Conservation (phyloP, 305 asterid genomes). For the Rubia balearica region DNA sequence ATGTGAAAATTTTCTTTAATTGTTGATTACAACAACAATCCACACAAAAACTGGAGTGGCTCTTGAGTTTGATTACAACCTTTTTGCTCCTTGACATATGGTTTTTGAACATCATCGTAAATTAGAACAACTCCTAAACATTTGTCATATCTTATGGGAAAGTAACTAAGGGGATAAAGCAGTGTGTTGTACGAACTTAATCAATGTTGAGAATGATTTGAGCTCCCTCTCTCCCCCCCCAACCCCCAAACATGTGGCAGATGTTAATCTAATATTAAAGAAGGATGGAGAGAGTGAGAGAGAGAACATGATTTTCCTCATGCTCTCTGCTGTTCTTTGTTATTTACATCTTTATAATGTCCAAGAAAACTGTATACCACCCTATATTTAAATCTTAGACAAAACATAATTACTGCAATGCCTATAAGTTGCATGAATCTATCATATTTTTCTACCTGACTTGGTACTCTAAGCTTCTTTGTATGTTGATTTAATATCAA, state of each 20-base stretch:
- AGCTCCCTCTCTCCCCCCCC: too few species aligned
- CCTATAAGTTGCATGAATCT: too few species aligned
- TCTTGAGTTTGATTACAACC: background rate
- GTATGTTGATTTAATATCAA: too few species aligned
- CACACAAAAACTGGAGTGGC: background rate
- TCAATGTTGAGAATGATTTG: background rate
- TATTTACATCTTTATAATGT: too few species aligned
- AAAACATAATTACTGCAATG: too few species aligned
- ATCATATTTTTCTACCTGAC: too few species aligned
- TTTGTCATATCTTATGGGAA: background rate
- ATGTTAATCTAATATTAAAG: too few species aligned
- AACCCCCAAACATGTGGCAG: too few species aligned
- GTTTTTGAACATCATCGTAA: background rate
- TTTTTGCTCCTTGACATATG: background rate
- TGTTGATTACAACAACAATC: background rate
- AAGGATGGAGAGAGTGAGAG: too few species aligned
- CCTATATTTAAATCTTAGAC: background rate
- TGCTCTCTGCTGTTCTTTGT: too few species aligned
- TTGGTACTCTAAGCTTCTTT: too few species aligned
- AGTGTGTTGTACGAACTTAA: background rate
- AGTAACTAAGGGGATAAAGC: background rate
- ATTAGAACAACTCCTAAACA: background rate
- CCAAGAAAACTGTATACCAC: background rate
- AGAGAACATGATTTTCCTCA: too few species aligned
- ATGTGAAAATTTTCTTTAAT: background rate